These are phyloP conservation scores for Tylopilus subfusipes DNA, from an alignment of 768 basidiomycete species.

Conservation along the genomic window DNA sequence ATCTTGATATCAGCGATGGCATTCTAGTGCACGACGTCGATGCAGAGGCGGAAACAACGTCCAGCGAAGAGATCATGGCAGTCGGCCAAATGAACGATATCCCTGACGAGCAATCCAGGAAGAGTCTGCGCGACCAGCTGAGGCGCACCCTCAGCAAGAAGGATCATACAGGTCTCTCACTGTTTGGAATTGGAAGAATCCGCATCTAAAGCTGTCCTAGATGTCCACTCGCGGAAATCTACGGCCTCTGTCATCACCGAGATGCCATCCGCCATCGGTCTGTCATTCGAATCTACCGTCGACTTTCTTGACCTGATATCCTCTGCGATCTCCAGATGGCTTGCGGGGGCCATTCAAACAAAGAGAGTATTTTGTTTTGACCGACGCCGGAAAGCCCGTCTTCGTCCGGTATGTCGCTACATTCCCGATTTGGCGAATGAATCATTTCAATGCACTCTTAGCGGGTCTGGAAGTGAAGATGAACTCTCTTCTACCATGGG, in stretches of 20 bases:
- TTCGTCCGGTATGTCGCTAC: constrained; percentile 67
- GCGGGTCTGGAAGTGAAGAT: constrained; percentile 53
- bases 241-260: constrained; percentile 33
- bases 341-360: constrained; percentile 37
- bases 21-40: constrained; percentile 72
- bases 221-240: constrained; percentile 12
- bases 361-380: constrained; percentile 88
- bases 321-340: constrained; percentile 6
- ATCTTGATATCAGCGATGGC: constrained; percentile 63
- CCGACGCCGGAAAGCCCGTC: constrained; percentile 97
- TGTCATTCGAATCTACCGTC: constrained; percentile 8
- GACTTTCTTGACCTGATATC: constrained; percentile 3
- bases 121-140: constrained; percentile 65
- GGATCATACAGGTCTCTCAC: constrained; percentile 43
- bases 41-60: constrained; percentile 52
- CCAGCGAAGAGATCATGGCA: constrained; percentile 51
- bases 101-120: constrained; percentile 58
- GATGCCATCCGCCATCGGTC: constrained; percentile 25
- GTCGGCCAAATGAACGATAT: constrained; percentile 42
- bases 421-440: background rate
- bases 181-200: constrained; percentile 8
- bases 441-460: constrained; percentile 18
- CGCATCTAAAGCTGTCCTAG: constrained; percentile 6
- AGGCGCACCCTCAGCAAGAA: constrained; percentile 59
- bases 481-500: constrained; percentile 78